Evolutionary conservation across 2,329 filamentous ascomycete species (phyloP), one percentile per base, ranked within the genome.

Genomic region (Aspergillus melleus): DNA sequence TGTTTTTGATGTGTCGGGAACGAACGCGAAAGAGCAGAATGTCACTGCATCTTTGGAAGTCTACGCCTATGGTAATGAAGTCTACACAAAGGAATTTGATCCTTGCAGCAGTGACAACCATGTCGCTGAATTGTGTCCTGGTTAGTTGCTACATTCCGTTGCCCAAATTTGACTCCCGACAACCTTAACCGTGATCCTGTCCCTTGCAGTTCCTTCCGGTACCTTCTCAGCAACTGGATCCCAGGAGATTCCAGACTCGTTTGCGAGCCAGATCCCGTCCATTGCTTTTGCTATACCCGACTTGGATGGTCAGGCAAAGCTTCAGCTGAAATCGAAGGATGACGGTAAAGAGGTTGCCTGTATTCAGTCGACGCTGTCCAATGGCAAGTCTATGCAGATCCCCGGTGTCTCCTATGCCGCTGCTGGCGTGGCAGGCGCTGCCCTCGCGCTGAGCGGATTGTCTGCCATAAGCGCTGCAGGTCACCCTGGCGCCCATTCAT

Each of bases 241-340:
- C 3, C 89, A 95, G 74, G 76, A 81, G 30, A 90, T 99, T 44
- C 90, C 92, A 16, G 77, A 84, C 0, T 71, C 87, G 61, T 94
- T 88, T 71, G 87, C 91, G 58, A 83, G 83, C 56, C 79, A 90
- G 77, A 94, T 99, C 46, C 95, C 95, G 1, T 80, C 86, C 2
- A 96, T 99, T 66, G 94, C 94, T 12, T 99, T 97, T 79, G 85
- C 86, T 61, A 83, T 99, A 32, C 95, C 95, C 53, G 93, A 99
- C 73, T 89, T 99, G 67, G 89, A 94, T 57, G 94, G 94, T 42
- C 79, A 89, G 69, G 95, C 93, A 36, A 95, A 88, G 49, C 80
- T 99, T 64, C 80, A 91, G 72, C 84, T 99, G 50, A 87, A 84
- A 61, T 79, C 86, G 4, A 76, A 86, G 44, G 85, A 89, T 32